Evolutionary conservation across 305 asterid genomes (phyloP).

Genomic region (Fraxinus greggii): DNA sequence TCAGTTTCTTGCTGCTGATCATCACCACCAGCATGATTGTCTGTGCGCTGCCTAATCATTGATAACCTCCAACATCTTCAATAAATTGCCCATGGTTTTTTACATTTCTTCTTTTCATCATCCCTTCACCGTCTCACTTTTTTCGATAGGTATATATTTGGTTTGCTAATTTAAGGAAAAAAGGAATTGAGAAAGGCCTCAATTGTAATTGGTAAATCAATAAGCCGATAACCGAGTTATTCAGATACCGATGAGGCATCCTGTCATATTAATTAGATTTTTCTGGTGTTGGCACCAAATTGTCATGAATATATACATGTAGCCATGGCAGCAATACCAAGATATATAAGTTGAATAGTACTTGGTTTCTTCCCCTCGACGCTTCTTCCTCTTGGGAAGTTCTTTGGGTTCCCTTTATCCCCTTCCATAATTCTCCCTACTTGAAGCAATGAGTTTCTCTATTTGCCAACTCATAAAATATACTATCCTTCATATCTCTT

Average conservation of each 20-base stretch:
- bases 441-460: background rate
- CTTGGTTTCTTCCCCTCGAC: background rate
- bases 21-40: background rate
- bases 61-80: background rate
- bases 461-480: background rate
- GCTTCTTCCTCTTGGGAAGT: background rate
- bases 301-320: background rate
- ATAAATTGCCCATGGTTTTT: background rate
- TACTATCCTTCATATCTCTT: background rate
- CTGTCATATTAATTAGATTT: background rate
- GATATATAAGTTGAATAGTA: background rate
- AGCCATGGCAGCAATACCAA: background rate
- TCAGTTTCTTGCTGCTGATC: background rate
- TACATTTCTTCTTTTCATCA: background rate
- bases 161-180: background rate
- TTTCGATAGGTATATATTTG: background rate
- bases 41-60: background rate
- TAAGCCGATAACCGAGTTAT: background rate
- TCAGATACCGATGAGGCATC: background rate
- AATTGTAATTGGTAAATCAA: background rate
- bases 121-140: background rate
- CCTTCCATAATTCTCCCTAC: background rate
- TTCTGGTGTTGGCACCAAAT: background rate
- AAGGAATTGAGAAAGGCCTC: background rate
- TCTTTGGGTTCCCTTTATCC: background rate